Evolutionary conservation across 768 basidiomycete genomes (phyloP).

Genomic region (Tulasnella sp.): DNA sequence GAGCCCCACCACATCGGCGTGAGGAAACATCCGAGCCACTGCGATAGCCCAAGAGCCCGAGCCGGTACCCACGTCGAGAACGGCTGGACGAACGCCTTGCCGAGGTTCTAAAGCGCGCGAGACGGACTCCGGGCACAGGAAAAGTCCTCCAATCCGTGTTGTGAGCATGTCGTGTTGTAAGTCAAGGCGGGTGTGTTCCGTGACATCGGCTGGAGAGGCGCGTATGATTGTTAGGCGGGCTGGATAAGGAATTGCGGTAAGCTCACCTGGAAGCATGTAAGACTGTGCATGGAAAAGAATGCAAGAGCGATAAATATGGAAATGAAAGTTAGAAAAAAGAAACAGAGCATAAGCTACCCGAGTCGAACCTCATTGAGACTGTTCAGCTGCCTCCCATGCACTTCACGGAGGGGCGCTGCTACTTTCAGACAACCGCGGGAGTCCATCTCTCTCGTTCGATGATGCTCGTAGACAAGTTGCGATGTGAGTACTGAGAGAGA

Average conservation of each 20-base stretch:
- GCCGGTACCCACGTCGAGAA: conserved; percentile 8
- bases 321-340: not conserved
- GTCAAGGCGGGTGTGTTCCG: conserved; percentile 1
- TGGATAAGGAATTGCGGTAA: not conserved
- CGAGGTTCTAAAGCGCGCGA: not conserved
- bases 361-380: not conserved
- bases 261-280: not conserved
- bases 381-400: not conserved
- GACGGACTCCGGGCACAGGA: not conserved
- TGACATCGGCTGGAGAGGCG: not conserved
- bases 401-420: not conserved
- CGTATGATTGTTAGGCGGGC: not conserved
- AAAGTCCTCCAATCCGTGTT: not conserved
- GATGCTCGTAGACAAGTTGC: no score
- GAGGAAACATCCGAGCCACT: not conserved
- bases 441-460: no score
- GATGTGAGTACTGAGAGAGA: no score
- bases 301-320: not conserved
- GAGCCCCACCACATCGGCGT: conserved; percentile 1
- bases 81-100: not conserved
- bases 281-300: not conserved
- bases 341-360: no score
- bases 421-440: not conserved
- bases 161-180: conserved; percentile 1
- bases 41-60: conserved; percentile 6